Conservation (phyloP, 257 asterid species). For the Lycium barbarum region DNA sequence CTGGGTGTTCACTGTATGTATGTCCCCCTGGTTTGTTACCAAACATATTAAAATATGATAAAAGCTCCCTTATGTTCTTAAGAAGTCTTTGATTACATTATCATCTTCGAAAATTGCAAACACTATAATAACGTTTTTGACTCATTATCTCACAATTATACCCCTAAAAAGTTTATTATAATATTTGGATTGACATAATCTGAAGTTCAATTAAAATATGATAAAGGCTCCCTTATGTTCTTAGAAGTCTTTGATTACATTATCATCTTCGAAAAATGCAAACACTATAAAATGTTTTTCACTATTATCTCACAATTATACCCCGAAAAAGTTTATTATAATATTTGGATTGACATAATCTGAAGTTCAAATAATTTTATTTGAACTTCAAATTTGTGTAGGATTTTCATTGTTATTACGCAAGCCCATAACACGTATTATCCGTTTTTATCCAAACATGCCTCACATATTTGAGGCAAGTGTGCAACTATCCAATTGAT, state of each 20-base stretch:
- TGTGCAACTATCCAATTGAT: too few species aligned
- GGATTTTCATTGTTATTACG: not conserved
- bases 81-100: not conserved
- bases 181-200: not conserved
- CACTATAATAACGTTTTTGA: not conserved
- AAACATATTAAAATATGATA: not conserved
- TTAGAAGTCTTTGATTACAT: not conserved
- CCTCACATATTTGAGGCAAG: not conserved
- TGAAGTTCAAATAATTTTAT: not conserved
- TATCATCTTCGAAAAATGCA: not conserved
- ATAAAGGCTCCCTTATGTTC: not conserved
- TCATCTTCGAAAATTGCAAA: not conserved
- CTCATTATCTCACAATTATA: not conserved
- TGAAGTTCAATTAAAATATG: not conserved
- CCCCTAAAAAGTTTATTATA: not conserved
- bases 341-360: not conserved
- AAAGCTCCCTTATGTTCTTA: not conserved
- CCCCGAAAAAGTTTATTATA: not conserved
- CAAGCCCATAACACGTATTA: not conserved
- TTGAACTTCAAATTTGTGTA: not conserved
- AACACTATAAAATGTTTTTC: not conserved
- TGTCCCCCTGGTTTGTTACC: not conserved
- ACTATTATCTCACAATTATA: not conserved
- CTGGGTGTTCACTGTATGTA: not conserved
- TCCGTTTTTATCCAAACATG: not conserved